A percentile compares a stretch with the other conserved stretches of the same genome.
Evolutionary conservation across 257 asterid genomes (phyloP).

Genomic region (Leptodermis oblonga): DNA sequence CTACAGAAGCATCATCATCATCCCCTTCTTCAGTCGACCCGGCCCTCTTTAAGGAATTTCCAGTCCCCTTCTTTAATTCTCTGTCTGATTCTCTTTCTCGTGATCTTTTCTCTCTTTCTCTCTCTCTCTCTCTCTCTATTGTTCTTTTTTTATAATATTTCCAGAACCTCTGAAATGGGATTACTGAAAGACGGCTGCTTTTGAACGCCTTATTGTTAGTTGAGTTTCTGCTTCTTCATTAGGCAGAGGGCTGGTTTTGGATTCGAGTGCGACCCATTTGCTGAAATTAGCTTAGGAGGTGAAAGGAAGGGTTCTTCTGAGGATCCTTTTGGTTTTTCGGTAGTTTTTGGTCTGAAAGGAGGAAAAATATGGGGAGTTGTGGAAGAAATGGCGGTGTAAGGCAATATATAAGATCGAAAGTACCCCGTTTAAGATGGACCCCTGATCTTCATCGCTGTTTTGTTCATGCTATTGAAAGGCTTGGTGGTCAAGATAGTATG

Average conservation of each 20-base stretch:
- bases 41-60: constrained; percentile 14
- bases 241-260: not conserved
- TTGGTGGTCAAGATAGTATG: constrained; percentile 74
- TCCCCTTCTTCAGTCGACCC: constrained; percentile 10
- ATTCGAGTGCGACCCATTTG: not conserved
- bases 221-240: not conserved
- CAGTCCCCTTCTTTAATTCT: constrained; percentile 7
- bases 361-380: constrained; percentile 36
- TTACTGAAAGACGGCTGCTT: not conserved
- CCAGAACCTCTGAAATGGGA: too few relatives aligned
- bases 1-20: constrained; percentile 4
- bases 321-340: constrained; percentile 11
- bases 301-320: constrained; percentile 1
- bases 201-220: not conserved
- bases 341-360: not conserved
- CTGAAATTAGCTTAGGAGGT: not conserved
- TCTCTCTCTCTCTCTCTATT: not conserved
- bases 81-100: not conserved
- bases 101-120: not conserved
- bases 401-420: constrained; percentile 70
- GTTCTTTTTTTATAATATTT: not conserved
- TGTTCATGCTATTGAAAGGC: constrained; percentile 57
- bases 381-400: constrained; percentile 66
- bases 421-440: constrained; percentile 80
- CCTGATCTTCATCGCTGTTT: constrained; percentile 86